These are phyloP conservation scores for Mollisia scopiformis DNA, from an alignment of 2,329 filamentous ascomycete species.

Conservation along the genomic window DNA sequence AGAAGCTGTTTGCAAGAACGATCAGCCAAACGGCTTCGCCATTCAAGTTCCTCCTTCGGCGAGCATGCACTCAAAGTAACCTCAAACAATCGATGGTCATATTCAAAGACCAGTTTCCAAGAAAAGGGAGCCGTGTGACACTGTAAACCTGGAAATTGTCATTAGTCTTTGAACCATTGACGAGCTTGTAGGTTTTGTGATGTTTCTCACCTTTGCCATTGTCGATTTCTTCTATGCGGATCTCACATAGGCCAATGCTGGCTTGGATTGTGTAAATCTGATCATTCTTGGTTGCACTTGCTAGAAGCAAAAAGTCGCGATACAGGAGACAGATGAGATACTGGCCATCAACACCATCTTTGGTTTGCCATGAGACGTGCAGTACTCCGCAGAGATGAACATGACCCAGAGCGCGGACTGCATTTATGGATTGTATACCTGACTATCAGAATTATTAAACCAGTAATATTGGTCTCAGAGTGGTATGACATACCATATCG, in stretches of 20 bases:
- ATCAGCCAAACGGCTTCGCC: slow-evolving; percentile 70
- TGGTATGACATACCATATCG: slow-evolving; percentile 60
- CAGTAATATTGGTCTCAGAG: background rate
- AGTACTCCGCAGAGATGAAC: slow-evolving; percentile 81
- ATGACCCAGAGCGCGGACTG: slow-evolving; percentile 81
- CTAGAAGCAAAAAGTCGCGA: slow-evolving; percentile 76
- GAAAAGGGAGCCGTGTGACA: slow-evolving; percentile 85
- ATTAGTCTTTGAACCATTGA: slow-evolving; percentile 15
- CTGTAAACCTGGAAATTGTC: slow-evolving; percentile 67
- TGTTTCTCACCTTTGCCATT: slow-evolving; percentile 68
- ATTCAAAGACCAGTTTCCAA: slow-evolving; percentile 90
- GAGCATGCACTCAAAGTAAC: slow-evolving; percentile 87
- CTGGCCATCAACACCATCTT: slow-evolving; percentile 68
- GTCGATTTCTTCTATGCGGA: slow-evolving; percentile 71
- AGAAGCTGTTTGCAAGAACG: slow-evolving; percentile 52
- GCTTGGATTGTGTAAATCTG: slow-evolving; percentile 74
- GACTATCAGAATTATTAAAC: slow-evolving; percentile 39
- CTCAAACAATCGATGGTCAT: slow-evolving; percentile 77
- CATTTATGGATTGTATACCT: slow-evolving; percentile 57
- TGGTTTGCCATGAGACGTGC: slow-evolving; percentile 80
- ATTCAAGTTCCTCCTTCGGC: slow-evolving; percentile 75
- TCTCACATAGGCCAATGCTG: slow-evolving; percentile 68
- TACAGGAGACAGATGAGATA: slow-evolving; percentile 91
- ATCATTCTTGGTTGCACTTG: slow-evolving; percentile 65
- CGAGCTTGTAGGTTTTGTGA: background rate